These are phyloP conservation scores for Lizanozyma gosingica DNA, from an alignment of 1,139 yeast genomes.

Conservation along the genomic window DNA sequence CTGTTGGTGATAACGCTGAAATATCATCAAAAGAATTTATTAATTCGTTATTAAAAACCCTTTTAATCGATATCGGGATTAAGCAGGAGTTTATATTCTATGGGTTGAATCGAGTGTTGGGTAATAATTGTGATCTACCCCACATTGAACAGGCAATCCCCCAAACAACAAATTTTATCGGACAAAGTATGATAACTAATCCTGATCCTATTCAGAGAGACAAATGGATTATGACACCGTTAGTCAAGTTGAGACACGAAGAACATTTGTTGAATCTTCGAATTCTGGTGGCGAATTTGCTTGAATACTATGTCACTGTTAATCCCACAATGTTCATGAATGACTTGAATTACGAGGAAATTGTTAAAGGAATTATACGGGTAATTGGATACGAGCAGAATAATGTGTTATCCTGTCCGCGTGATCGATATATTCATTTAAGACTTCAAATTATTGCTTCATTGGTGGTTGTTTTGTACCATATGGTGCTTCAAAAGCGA, in stretches of 20 bases:
- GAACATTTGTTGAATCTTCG: constrained; percentile 31
- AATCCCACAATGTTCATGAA: constrained; percentile 22
- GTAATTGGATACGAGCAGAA: constrained; percentile 47
- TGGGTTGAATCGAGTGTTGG: constrained; percentile 47
- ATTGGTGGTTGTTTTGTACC: constrained; percentile 23
- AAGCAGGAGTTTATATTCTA: constrained; percentile 33
- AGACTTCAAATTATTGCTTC: constrained; percentile 36
- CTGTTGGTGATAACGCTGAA: background rate
- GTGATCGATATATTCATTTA: constrained; percentile 31
- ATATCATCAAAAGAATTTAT: constrained; percentile 12
- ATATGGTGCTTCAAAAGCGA: constrained; percentile 5
- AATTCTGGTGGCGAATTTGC: constrained; percentile 30
- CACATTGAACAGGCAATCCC: background rate
- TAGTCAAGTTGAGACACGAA: constrained; percentile 29
- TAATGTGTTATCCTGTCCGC: constrained; percentile 35
- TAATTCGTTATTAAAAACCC: constrained; percentile 11
- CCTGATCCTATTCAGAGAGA: constrained; percentile 23
- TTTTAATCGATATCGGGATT: constrained; percentile 31
- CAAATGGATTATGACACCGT: background rate
- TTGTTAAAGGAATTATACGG: constrained; percentile 36
- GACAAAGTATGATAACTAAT: constrained; percentile 17
- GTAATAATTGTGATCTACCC: constrained; percentile 31
- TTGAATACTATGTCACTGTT: constrained; percentile 34
- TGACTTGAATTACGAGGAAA: constrained; percentile 17
- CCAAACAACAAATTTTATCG: constrained; percentile 13